phyloP scores from a whole-genome alignment of 2,329 filamentous ascomycete genomes.

The Hymenoscyphus repandus region DNA sequence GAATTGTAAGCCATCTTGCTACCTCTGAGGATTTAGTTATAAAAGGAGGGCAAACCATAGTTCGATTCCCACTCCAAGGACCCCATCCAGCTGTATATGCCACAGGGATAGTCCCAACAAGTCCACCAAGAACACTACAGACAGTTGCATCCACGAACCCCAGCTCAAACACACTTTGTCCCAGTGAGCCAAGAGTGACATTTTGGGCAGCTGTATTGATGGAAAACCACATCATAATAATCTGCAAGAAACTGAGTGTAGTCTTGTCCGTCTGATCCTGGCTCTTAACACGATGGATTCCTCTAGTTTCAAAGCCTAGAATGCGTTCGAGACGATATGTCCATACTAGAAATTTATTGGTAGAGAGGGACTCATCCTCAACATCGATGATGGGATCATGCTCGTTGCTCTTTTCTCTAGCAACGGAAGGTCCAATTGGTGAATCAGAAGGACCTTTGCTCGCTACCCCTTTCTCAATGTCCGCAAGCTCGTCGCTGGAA shows the following conservation, averaged over 20 bases:
- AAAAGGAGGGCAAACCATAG: constrained; percentile 40
- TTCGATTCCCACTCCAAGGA: constrained; percentile 54
- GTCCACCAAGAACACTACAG: constrained; percentile 50
- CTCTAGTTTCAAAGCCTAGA: constrained; percentile 44
- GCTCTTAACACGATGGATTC: constrained; percentile 52
- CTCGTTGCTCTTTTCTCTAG: not conserved
- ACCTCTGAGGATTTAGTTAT: constrained; percentile 32
- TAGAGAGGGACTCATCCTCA: constrained; percentile 7
- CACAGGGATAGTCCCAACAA: constrained; percentile 49
- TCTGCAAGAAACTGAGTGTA: constrained; percentile 24
- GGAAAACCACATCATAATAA: constrained; percentile 52
- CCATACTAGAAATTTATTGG: constrained; percentile 16
- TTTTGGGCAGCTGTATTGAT: constrained; percentile 61
- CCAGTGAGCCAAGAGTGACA: constrained; percentile 59
- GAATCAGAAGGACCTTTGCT: not conserved
- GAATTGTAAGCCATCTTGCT: not conserved
- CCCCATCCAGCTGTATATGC: constrained; percentile 60
- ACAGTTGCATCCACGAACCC: constrained; percentile 52
- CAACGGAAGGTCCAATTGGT: not conserved
- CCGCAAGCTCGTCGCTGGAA: constrained; percentile 13
- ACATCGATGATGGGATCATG: constrained; percentile 14
- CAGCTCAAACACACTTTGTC: constrained; percentile 51
- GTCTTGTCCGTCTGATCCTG: constrained; percentile 43
- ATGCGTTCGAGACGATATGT: constrained; percentile 20
- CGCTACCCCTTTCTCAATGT: constrained; percentile 19